These are phyloP conservation scores for Nitzschia putrida DNA, from an alignment of 108 stramenopile genomes.

Conservation along the genomic window DNA sequence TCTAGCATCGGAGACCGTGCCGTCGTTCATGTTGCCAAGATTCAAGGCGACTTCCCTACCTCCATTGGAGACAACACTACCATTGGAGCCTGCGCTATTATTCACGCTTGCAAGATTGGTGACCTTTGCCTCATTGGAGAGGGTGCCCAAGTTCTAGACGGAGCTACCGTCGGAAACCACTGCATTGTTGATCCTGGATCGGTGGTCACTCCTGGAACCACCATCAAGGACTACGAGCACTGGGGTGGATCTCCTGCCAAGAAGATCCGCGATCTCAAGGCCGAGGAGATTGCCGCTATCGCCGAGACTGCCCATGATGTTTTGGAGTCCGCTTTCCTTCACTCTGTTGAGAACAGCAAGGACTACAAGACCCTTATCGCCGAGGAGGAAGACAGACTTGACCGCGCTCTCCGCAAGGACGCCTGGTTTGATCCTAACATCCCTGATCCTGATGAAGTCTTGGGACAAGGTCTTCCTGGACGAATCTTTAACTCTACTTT, in stretches of 20 bases:
- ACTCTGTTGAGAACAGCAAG: slow-evolving; percentile 78
- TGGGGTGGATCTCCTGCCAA: slow-evolving; percentile 94
- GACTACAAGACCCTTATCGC: slow-evolving; percentile 68
- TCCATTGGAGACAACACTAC: slow-evolving; percentile 86
- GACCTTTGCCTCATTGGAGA: slow-evolving; percentile 80
- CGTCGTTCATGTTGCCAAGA: slow-evolving; percentile 93
- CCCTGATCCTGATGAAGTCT: slow-evolving; percentile 72
- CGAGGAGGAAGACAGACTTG: slow-evolving; percentile 70
- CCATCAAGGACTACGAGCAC: slow-evolving; percentile 75
- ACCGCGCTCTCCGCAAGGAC: slow-evolving; percentile 60
- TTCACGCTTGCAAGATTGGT: slow-evolving; percentile 91
- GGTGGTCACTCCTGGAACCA: slow-evolving; percentile 81
- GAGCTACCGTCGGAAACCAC: slow-evolving; percentile 76
- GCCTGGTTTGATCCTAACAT: slow-evolving; percentile 51
- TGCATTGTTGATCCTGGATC: slow-evolving; percentile 82
- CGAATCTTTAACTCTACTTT: slow-evolving; percentile 84
- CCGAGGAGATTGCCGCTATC: slow-evolving; percentile 63
- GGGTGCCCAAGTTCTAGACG: slow-evolving; percentile 89
- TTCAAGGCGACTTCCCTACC: slow-evolving; percentile 87
- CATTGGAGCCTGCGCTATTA: slow-evolving; percentile 78
- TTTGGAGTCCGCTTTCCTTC: slow-evolving; percentile 65
- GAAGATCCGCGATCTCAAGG: slow-evolving; percentile 78
- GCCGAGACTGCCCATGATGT: slow-evolving; percentile 50
- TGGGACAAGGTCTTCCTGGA: slow-evolving; percentile 84
- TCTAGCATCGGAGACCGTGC: slow-evolving; percentile 89